Evolutionary conservation across 148 eudicot genomes (phyloP), one percentile per base, ranked within the genome.

Genomic region (Cornus florida): DNA sequence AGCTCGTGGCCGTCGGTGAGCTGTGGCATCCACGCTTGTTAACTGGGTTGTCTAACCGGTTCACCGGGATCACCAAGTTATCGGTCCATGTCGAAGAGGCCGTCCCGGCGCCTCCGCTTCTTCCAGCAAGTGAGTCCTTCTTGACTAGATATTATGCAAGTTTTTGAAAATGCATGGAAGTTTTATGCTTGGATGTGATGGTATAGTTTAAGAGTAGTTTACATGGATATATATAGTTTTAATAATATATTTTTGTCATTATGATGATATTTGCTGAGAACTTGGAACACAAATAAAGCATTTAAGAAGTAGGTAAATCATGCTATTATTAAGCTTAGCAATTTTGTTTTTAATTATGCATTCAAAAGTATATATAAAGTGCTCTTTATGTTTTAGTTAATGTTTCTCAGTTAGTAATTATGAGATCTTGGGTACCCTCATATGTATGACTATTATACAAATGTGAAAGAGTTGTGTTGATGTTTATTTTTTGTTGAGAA

Each of bases 1-100:
- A 95, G 75, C 93, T 95, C 66, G 86, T 95, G 66, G 93, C 97
- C 0, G 89, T 93, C 76, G 88, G 87, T 11, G 91, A 91, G 86
- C 89, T 95, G 14, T 93, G 96, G 96, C 88, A 87, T 78, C 98
- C 97, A 3, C 87, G 80, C 16, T 86, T 91, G 79, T 75, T 94
- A n/a, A 35, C 83, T 16, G 90, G 87, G 1, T 77, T 90, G 22
- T 78, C 88, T 1, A 72, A 80, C 75, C 84, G 72, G 43, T 69
- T 87, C 28, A 83, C 82, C 16, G 82, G 83, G 22, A 60, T 78
- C 14, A n/a, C 75, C 17, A 86, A 82, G 22, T 17, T 78, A 28
- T 76, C 86, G 6, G 65, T 75, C 62, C 83, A 53, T 20, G 81
- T 71, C 6, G 83, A 68, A 66, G 72, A 57, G 48, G 74, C 67